These are phyloP conservation scores for Ophiosphaerella narmari DNA, from an alignment of 2,329 filamentous ascomycete species.

Conservation along the genomic window DNA sequence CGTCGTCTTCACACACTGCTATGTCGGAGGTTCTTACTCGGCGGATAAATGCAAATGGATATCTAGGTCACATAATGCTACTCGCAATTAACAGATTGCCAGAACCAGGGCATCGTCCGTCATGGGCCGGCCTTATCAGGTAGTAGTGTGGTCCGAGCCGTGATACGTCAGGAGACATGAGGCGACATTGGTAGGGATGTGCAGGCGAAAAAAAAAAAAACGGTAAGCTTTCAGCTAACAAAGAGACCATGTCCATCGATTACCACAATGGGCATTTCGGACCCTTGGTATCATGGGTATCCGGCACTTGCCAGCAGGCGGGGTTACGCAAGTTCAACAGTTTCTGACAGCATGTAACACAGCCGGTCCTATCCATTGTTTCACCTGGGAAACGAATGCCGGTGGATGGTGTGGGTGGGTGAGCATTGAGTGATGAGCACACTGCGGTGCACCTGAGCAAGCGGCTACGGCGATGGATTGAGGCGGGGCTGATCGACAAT, in stretches of 20 bases:
- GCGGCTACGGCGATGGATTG: constrained; percentile 16
- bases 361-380: neutral
- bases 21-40: neutral
- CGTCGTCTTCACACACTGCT: neutral
- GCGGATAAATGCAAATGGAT: constrained; percentile 1
- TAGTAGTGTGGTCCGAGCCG: neutral
- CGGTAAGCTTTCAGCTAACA: constrained; percentile 13
- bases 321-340: constrained; percentile 19
- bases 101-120: no score
- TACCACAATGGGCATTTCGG: neutral
- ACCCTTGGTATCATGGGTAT: constrained; percentile 2
- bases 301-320: constrained; percentile 4
- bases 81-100: no score
- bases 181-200: constrained; percentile 4
- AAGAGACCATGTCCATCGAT: constrained; percentile 4
- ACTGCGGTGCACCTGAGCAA: neutral
- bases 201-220: constrained; percentile 2
- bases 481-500: constrained; percentile 27
- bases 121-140: no score
- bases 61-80: neutral
- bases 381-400: neutral
- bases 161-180: constrained; percentile 19
- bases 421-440: no score
- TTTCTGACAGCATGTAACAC: constrained; percentile 5
- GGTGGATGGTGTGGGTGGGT: no score